Evolutionary conservation across 441 rosid species (phyloP), one percentile per base, ranked within the genome.

Genomic region (Manihot esculenta): DNA sequence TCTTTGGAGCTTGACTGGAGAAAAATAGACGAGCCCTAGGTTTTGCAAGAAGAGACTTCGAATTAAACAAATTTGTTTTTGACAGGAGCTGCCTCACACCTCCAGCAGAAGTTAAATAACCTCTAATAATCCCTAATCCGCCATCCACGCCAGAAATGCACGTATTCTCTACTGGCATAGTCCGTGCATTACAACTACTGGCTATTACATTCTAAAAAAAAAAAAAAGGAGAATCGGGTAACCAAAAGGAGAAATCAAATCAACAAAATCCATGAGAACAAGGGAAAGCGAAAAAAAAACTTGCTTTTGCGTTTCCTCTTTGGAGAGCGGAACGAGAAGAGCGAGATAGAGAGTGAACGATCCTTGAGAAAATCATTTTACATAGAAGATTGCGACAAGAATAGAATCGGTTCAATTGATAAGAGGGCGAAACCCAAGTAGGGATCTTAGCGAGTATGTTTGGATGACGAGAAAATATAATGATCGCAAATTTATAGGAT

Each of bases 1-100:
- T 80, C 76, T 82, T 84, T 3, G 88, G 81, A 44, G 84, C 77
- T 73, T 85, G 78, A 64, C 79, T 71, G 8, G 82, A 85, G 72
- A 77, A 85, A 53, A 81, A 78, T 5, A 85, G 66, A 24, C 80
- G 79, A 61, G 78, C 57, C 66, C 78, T 81, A 65, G 86, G 88
- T 80, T 81, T 86, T 14, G 80, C 78, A 15, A 81, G 63, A 62
- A 82, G 47, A 61, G 72, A 80, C 72, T 78, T 81, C 56, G 75
- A 84, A 79, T 77, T 81, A 47, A 74, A 83, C 30, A 71, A 57
- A 13, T 64, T 65, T 7, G 70, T 27, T 67, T 60, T 75, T 0
- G 76, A 53, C 15, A 61, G 45, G 3, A 81, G 72, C 80, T 68
- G 84, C 72, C 79, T 79, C 77, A 71, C 81, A 70, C 79, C 78